These are phyloP conservation scores for Clonostachys sp. DNA, from an alignment of 2,329 filamentous ascomycete species.

Conservation along the genomic window DNA sequence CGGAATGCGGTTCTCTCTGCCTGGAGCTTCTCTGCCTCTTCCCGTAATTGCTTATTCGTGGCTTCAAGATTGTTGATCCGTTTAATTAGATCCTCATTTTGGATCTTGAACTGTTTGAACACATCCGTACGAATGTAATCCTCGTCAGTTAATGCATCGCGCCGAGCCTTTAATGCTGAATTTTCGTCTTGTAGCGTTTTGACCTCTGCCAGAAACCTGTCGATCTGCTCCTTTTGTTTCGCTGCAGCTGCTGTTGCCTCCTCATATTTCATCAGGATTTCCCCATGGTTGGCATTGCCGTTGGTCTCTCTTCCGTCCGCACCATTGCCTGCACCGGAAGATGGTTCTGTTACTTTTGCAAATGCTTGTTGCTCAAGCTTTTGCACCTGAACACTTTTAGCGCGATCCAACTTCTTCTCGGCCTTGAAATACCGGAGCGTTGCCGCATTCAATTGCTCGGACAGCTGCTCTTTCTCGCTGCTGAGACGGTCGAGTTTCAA, in stretches of 20 bases:
- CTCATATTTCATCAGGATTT: slow-evolving; percentile 70
- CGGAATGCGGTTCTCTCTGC: slow-evolving; percentile 81
- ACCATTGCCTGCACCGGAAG: slow-evolving; percentile 32
- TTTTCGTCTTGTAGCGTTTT: slow-evolving; percentile 73
- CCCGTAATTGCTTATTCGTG: slow-evolving; percentile 76
- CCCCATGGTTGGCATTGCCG: slow-evolving; percentile 51
- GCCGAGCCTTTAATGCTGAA: slow-evolving; percentile 62
- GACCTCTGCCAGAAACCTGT: slow-evolving; percentile 73
- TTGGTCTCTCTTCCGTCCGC: slow-evolving; percentile 29
- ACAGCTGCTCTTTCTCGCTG: slow-evolving; percentile 77
- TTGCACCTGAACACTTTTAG: slow-evolving; percentile 83
- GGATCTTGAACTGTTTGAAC: slow-evolving; percentile 85
- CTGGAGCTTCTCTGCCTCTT: slow-evolving; percentile 81
- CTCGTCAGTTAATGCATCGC: slow-evolving; percentile 78
- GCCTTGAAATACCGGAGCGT: slow-evolving; percentile 91
- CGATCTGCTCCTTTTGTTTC: slow-evolving; percentile 86
- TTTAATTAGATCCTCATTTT: slow-evolving; percentile 90
- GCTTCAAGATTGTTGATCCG: slow-evolving; percentile 89
- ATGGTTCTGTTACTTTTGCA: slow-evolving; percentile 55
- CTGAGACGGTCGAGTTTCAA: slow-evolving; percentile 71
- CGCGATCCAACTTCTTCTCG: slow-evolving; percentile 88
- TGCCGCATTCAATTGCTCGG: slow-evolving; percentile 81
- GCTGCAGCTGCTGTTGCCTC: slow-evolving; percentile 71
- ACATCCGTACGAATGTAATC: slow-evolving; percentile 90
- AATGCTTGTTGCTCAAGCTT: slow-evolving; percentile 89